Base-by-base conservation (phyloP, 768 basidiomycete genomes). In the Paxillus involutus region DNA sequence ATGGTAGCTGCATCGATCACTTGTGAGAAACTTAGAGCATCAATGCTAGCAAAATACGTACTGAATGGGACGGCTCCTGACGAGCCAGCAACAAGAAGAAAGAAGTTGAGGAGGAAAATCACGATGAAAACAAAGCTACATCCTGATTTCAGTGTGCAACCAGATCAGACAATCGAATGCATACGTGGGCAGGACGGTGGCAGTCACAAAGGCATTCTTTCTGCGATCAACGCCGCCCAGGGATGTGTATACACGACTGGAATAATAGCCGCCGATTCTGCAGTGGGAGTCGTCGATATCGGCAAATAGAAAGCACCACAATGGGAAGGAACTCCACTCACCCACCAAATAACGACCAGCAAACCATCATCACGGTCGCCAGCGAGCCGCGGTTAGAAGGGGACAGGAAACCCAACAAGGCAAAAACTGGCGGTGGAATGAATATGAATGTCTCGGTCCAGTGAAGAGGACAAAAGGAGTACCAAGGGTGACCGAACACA, bases 31-130 rank as follows among this genome's bases (percentile, higher is more conserved):
- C 17, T 52, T 21, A 32, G 19, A 10, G 16, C 9, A 36, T n/a
- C 40, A 3, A 6, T n/a, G 36, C 33, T 32, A 14, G n/a, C 11
- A 30, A 41, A 14, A 40, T 6, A 68, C 75, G 51, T 60, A 85
- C 95, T 92, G 68, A 98, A 96, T 4, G 96, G 96, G 41, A 99
- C 93, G 11, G 96, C 96, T 9, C 96, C 96, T 6, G 95, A 96
- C 2, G 94, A 94, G 4, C 85, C 85, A 14, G 90, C 88, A 3
- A 80, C 74, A 52, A 98, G 75, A 21, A 98, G 83, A 78, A 95
- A 91, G 30, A 97, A 77, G 66, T 98, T 91, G 53, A 98, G 80
- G n/a, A 95, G 69, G 74, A 94, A 95, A 46, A 98, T 86, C 52
- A 93, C 66, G 19, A 81, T 72, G 69, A 98, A 98, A 43, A 98